Base-by-base conservation (phyloP, 345 rosid genomes). In the Arabis alpina region DNA sequence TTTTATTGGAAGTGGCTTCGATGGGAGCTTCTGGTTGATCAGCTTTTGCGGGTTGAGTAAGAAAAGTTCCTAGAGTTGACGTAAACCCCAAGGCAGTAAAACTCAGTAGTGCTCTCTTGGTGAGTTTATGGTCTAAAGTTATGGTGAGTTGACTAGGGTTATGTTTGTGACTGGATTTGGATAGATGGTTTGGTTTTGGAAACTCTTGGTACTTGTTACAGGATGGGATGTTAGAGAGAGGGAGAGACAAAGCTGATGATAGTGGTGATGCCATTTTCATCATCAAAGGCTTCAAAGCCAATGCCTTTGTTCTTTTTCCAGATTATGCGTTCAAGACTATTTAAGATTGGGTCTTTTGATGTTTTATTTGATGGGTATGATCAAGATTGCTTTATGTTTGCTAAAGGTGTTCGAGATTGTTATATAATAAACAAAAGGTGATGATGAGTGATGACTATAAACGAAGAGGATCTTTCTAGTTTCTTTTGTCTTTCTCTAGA, bases 11-110 rank as follows among this genome's bases (percentile, higher is more conserved):
- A 44, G 86, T 63, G 54, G 81, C 70, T 41, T 79, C 80, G 1
- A 49, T 44, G 5, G 88, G 94, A 77, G 64, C 64, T 76, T 80
- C 90, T 32, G 90, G 89, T 54, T 32, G 36, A 32, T 82, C 81
- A 44, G 89, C 82, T 47, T 68, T 81, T 28, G 82, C 87, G n/a
- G 84, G 77, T 53, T 43, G 71, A 47, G 53, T 55, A 61, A 61
- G 24, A 13, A 36, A 28, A 12, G 74, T 73, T 6, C 63, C 44
- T 13, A 77, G 68, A 55, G 65, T 56, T 52, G 68, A 76, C 28
- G 73, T 24, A 47, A 82, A 70, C 11, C 80, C 82, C 59, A 79
- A 71, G 13, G 76, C 66, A 48, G 79, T 74, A 15, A 81, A 75
- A 41, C 58, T 59, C 43, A 88, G 48, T 6, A 88, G 79, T 52